Evolutionary conservation across 1,139 yeast genomes (phyloP), one percentile per base, ranked within the genome.

Genomic region (Sugiyamaella xylanicola): DNA sequence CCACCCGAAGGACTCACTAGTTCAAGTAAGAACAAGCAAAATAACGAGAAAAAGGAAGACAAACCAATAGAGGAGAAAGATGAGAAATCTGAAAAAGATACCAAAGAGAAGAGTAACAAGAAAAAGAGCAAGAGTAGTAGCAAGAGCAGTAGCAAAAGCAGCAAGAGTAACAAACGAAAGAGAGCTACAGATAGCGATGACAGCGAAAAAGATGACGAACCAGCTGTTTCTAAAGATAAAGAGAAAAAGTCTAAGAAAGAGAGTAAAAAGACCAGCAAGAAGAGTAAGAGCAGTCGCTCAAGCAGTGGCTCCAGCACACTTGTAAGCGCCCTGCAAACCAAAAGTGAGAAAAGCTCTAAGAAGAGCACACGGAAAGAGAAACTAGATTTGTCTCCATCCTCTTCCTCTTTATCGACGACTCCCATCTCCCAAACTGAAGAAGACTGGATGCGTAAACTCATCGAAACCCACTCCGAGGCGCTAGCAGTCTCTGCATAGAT

Each of bases 111-210:
- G 51, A 56, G 56, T 40, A 59, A 54, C 53, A 65, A 59, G 45
- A 59, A 61, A 49, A 61, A 59, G 57, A 66, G 66, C 52, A 62
- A 64, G 48, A 65, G 63, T 50, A 61, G 63, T 48, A 61, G 60
- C 47, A 63, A 61, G 50, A 61, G 66, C 53, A 61, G 53, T 52
- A 64, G 65, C 52, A 54, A 35, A 25, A 25, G 29, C 29, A 25
- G 9, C 29, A 25, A 45, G 39, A 36, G 41, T 45, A 48, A 55
- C 21, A 44, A 36, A 44, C 21, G 53, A 21, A 32, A 46, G 50
- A 47, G 49, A 44, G 49, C 21, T 19, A 37, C n/a, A 4, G 29
- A 15, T 11, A 36, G 37, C 27, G 22, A 22, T 2, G 32, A 47
- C 35, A 47, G 36, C 16, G 17, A 22, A 19, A 37, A 29, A 21